phyloP scores from a whole-genome alignment of 2,329 filamentous ascomycete species.

The Zalaria sp. region DNA sequence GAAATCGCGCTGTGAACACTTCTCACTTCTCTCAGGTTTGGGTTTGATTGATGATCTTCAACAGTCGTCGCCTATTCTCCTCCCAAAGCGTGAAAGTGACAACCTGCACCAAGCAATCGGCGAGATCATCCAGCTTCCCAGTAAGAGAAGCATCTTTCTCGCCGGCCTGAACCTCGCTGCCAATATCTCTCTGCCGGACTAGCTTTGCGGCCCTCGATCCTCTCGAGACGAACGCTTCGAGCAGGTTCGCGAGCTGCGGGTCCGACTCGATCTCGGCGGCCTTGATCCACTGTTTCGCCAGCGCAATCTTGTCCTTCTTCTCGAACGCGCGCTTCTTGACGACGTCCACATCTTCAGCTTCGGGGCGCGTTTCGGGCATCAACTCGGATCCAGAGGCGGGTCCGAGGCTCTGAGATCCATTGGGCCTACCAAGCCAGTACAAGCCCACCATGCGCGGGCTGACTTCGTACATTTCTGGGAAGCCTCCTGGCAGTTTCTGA shows the following conservation, averaged over 20 bases:
- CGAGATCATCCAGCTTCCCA: slow-evolving; percentile 66
- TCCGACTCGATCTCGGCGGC: background rate
- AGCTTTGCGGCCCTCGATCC: background rate
- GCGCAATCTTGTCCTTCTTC: slow-evolving; percentile 49
- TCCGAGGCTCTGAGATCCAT: slow-evolving; percentile 3
- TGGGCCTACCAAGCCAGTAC: slow-evolving; percentile 36
- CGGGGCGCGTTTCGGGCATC: background rate
- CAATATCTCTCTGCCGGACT: background rate
- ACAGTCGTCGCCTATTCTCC: slow-evolving; percentile 28
- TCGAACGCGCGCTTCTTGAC: slow-evolving; percentile 20
- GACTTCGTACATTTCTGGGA: slow-evolving; percentile 32
- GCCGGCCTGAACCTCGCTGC: background rate
- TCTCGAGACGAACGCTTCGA: background rate
- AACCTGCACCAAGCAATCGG: slow-evolving; percentile 66
- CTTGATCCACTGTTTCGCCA: slow-evolving; percentile 43
- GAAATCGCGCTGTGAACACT: no score
- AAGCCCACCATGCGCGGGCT: slow-evolving; percentile 39
- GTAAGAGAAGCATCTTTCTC: slow-evolving; percentile 7
- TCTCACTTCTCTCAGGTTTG: no score
- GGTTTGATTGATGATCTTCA: no score
- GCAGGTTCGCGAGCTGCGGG: background rate
- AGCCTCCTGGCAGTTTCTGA: slow-evolving; percentile 1
- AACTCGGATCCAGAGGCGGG: slow-evolving; percentile 6
- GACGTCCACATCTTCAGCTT: slow-evolving; percentile 6
- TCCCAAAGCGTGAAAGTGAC: slow-evolving; percentile 69